phyloP scores from a whole-genome alignment of 2,329 filamentous ascomycete species.

The Aspergillus brasiliensis region DNA sequence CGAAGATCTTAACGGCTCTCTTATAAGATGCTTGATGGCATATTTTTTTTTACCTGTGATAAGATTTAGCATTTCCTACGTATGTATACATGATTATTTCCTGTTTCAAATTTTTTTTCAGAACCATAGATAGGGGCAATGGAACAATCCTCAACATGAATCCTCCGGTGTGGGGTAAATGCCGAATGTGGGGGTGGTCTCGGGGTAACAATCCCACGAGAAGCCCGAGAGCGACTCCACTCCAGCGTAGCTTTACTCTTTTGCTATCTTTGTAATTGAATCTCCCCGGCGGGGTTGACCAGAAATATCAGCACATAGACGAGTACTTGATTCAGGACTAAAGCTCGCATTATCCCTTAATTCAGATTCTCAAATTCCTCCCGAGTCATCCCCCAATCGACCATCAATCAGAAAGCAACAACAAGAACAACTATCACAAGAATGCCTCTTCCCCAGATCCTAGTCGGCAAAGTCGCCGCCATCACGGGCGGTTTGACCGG shows the following conservation, averaged over 20 bases:
- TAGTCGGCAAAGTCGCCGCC: conserved; percentile 75
- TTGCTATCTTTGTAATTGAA: not conserved
- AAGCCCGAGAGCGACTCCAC: conserved; percentile 21
- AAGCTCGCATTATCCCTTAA: not conserved
- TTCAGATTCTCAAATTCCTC: not conserved
- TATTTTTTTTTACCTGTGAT: conserved; percentile 8
- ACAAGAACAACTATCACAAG: not conserved
- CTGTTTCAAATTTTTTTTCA: not conserved
- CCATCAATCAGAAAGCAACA: not conserved
- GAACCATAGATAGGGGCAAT: not conserved
- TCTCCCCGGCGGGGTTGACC: not conserved
- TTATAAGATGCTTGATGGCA: conserved; percentile 5
- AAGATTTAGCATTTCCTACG: conserved; percentile 1
- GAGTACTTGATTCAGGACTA: not conserved
- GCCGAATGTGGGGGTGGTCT: conserved; percentile 18
- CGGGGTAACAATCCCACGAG: conserved; percentile 37
- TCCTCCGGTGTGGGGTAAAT: conserved; percentile 19
- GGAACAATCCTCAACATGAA: not conserved
- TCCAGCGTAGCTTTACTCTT: not conserved
- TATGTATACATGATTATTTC: conserved; percentile 10
- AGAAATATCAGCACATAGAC: not conserved
- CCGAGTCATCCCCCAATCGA: not conserved
- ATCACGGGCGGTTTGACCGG: conserved; percentile 86
- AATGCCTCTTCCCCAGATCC: conserved; percentile 49
- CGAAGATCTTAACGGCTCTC: not conserved